A percentile compares a stretch with the other conserved stretches of the same genome.
phyloP scores from a whole-genome alignment of 352 stramenopile species.

The Pythium grandisporangium region DNA sequence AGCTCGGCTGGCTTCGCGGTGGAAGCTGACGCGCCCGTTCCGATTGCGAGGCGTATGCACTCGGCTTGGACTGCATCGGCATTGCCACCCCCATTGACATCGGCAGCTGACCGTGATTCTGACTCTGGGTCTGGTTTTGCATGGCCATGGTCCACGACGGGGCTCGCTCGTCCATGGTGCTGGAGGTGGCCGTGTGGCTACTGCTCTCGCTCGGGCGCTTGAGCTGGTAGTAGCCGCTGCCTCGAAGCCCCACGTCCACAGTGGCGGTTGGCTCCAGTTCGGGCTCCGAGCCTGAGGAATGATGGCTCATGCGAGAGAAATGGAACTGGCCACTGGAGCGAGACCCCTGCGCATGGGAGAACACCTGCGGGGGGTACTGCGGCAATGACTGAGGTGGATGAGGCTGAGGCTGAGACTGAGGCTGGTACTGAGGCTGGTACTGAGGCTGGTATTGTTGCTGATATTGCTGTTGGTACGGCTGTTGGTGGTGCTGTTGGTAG shows the following conservation, averaged over 20 bases:
- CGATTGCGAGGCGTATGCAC: too few species aligned
- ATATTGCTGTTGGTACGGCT: not conserved
- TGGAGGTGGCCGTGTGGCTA: not conserved
- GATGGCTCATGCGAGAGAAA: not conserved
- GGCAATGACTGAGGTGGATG: too few species aligned
- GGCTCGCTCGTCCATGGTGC: not conserved
- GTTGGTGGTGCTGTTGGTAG: slow-evolving; percentile 3
- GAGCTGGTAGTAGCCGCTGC: not conserved
- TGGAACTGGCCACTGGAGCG: not conserved
- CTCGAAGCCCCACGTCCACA: too few species aligned
- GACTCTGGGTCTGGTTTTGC: not conserved
- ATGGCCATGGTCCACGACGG: not conserved
- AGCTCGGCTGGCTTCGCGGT: not conserved
- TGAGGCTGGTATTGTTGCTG: not conserved
- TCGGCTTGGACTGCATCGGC: too few species aligned
- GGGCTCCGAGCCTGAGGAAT: too few species aligned
- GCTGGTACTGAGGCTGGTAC: not conserved
- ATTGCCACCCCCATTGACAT: too few species aligned
- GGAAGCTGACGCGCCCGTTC: not conserved
- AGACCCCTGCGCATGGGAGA: not conserved
- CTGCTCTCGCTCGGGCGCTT: not conserved
- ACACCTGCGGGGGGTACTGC: not conserved
- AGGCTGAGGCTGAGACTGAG: not conserved
- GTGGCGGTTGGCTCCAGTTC: too few species aligned
- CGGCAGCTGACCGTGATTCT: too few species aligned